phyloP scores from a whole-genome alignment of 345 rosid genomes.

The Lagerstroemia speciosa region DNA sequence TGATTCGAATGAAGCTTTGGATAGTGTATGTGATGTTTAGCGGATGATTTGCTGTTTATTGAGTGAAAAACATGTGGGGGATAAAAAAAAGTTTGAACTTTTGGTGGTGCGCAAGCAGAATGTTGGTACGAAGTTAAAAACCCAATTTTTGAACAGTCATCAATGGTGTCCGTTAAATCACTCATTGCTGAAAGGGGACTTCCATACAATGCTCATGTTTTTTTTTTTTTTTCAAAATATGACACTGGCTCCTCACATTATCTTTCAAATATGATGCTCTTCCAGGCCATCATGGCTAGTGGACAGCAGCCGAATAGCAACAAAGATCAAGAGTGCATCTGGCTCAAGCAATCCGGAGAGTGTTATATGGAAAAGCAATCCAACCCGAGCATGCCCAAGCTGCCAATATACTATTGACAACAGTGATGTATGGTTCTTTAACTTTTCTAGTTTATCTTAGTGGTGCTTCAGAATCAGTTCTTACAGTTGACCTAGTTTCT shows the following conservation, averaged over 20 bases:
- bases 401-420: conserved; percentile 74
- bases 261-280: neutral
- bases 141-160: neutral
- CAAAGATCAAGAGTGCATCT: conserved; percentile 84
- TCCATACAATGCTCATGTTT: neutral
- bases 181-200: neutral
- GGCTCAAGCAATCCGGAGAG: conserved; percentile 29
- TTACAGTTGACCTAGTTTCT: neutral
- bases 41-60: too few species aligned
- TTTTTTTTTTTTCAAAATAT: neutral
- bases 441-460: neutral
- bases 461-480: neutral
- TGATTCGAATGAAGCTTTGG: neutral
- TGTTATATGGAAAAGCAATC: conserved; percentile 72
- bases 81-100: neutral
- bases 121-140: neutral
- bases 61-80: neutral
- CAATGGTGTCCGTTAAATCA: neutral
- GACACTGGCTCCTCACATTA: neutral
- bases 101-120: neutral
- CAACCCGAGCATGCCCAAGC: conserved; percentile 70
- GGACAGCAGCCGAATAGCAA: conserved; percentile 67
- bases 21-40: too few species aligned
- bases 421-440: conserved; percentile 51
- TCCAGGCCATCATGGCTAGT: conserved; percentile 82